These are phyloP conservation scores for Lagerstroemia speciosa DNA, from an alignment of 345 rosid genomes.

Conservation along the genomic window DNA sequence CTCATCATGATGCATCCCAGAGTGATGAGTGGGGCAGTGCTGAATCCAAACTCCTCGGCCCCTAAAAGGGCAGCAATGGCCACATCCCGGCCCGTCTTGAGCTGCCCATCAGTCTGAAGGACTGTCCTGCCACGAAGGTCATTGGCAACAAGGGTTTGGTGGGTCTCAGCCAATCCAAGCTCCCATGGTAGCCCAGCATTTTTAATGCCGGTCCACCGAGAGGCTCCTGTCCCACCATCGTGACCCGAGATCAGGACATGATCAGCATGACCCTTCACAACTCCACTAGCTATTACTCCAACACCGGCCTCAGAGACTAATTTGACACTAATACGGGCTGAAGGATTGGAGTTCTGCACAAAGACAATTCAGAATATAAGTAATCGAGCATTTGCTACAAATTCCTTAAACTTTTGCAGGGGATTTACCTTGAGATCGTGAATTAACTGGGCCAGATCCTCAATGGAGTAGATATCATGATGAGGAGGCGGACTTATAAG, in stretches of 20 bases:
- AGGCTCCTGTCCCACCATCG: conserved; percentile 99
- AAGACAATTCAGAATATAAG: not conserved
- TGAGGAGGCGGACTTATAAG: conserved; percentile 99
- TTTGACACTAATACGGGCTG: conserved; percentile 89
- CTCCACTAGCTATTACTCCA: conserved; percentile 98
- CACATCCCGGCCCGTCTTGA: conserved; percentile 98
- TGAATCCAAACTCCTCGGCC: conserved; percentile 99
- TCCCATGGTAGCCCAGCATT: conserved; percentile 99
- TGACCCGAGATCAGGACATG: conserved; percentile 96
- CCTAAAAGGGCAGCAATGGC: conserved; percentile 98
- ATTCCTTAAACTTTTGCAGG: not conserved
- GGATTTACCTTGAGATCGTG: conserved; percentile 89
- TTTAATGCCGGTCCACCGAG: conserved; percentile 99
- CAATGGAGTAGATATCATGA: conserved; percentile 97
- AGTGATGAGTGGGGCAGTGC: conserved; percentile 98
- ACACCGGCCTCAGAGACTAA: conserved; percentile 98
- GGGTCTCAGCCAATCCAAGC: conserved; percentile 97
- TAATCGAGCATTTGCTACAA: not conserved
- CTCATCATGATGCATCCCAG: conserved; percentile 99
- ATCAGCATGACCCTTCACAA: conserved; percentile 99
- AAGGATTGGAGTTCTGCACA: conserved; percentile 84
- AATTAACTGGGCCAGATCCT: conserved; percentile 97
- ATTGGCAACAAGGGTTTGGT: conserved; percentile 97
- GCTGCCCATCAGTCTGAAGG: conserved; percentile 98
- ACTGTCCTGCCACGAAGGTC: conserved; percentile 96